Base-by-base conservation (phyloP, 805 yeast genomes). In the Ogataea siamensis region DNA sequence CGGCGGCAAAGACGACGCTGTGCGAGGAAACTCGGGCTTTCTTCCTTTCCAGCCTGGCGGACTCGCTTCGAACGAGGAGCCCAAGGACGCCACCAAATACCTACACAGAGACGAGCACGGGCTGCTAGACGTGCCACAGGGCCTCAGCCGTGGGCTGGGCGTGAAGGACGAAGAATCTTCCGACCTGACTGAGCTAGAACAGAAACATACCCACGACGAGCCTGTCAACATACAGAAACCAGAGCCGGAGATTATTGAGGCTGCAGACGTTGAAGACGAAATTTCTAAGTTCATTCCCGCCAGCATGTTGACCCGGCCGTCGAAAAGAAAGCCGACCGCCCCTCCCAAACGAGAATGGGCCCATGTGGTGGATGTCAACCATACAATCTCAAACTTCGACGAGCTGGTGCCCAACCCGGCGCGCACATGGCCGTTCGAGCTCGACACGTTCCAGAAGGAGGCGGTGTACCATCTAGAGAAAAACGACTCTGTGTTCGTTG, bases 401-500 rank as follows among this genome's bases (percentile, higher is more conserved):
- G 96, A 89, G 52, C 67, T 93, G 34, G 87, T 93, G 5, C 98
- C 99, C 0, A 80, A 85, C 45, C 91, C 91, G 69, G 99, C 99
- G 0, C 69, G 96, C 36, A 78, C 73, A 28, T 93, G 95, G 93
- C 97, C 99, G 0, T 93, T 93, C 55, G 91, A 88, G 58, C 70
- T 93, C 32, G 99, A 93, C 64, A 81, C 84, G 22, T 93, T 93
- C 64, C 99, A 93, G 59, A 88, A 93, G 56, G 98, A 93, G 63
- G 99, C 99, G 0, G 84, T 93, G 0, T 93, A 85, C 56, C 98
- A 89, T 62, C 68, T 93, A 44, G 99, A 93, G 56, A 96, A 88
- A 61, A 98, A 98, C 25, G 99, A 93, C 56, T 91, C 98, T 6
- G 99, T 93, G 3, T 93, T 93, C 63, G 96, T 93, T 3, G 98